A percentile compares a stretch with the other conserved stretches of the same genome.
These are phyloP conservation scores for Plantago elongata DNA, from an alignment of 257 asterid genomes.

Conservation along the genomic window DNA sequence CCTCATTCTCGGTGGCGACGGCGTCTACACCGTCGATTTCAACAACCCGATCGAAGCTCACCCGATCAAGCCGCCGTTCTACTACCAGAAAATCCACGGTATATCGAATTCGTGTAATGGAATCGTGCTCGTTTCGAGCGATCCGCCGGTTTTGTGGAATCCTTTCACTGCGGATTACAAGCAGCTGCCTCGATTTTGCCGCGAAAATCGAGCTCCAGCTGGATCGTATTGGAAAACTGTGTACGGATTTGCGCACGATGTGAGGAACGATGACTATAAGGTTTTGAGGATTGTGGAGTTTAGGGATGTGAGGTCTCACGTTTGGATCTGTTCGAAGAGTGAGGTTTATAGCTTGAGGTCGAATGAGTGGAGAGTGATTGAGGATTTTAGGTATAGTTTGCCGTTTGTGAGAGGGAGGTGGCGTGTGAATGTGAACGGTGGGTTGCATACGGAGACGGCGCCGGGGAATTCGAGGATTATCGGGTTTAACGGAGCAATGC, in stretches of 20 bases:
- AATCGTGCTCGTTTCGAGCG: constrained; percentile 35
- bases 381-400: constrained; percentile 36
- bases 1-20: constrained; percentile 38
- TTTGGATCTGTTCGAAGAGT: constrained; percentile 34
- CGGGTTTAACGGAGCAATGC: constrained; percentile 33
- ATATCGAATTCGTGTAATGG: constrained; percentile 46
- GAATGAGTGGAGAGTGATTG: constrained; percentile 45
- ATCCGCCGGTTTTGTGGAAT: constrained; percentile 47
- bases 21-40: constrained; percentile 29
- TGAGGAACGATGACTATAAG: constrained; percentile 45
- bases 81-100: constrained; percentile 31
- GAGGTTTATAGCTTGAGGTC: constrained; percentile 44
- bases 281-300: constrained; percentile 42
- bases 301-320: constrained; percentile 24
- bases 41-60: constrained; percentile 27
- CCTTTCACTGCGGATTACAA: constrained; percentile 38
- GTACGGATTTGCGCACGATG: constrained; percentile 54
- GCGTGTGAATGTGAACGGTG: constrained; percentile 32
- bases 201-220: constrained; percentile 18
- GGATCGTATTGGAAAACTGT: constrained; percentile 24
- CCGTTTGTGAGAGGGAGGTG: constrained; percentile 36
- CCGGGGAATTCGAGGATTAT: too few relatives aligned
- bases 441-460: too few relatives aligned
- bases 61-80: constrained; percentile 34
- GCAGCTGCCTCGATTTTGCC: constrained; percentile 27